Base-by-base conservation (phyloP, 2,329 filamentous ascomycete genomes). In the Hypoxylon sp. region DNA sequence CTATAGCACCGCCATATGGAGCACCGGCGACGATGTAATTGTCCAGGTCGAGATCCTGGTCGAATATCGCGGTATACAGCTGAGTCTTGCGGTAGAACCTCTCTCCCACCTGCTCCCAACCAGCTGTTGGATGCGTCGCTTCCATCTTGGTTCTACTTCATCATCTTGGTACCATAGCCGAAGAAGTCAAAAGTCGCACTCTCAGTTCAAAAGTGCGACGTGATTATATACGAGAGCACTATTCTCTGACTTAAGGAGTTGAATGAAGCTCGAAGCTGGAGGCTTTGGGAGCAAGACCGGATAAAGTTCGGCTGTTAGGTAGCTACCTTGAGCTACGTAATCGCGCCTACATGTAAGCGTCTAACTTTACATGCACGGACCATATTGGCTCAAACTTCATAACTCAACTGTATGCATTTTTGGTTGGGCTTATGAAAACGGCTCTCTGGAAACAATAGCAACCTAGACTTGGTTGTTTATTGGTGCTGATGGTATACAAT, bases 31-130 rank as follows among this genome's bases (percentile, higher is more conserved):
- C 91, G 76, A 95, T 87, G 83, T 97, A 97, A 84, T 96, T 97
- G 84, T 98, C 95, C 74, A 99, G 88, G 83, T 99, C 95, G 70
- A 98, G 86, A 79, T 97, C 94, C 78, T 92, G 89, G 81, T 97
- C 94, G 80, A 98, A 99, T 72, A 98, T 89, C 73, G 91, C 92
- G 68, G 94, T 95, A 85, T 98, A 99, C 68, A 97, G 89, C 81
- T 95, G 92, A 64, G 93, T 91, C 84, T 97, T 98, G 80, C 95
- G 93, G 84, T 98, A 99, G 86, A 97, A 98, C 77, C 90, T 91
- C 81, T 97, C 92, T 78, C 94, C 96, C 73, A 98, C 90, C 81
- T 89, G 92, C 85, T 97, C 94, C 96, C 96, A 99, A 81, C 95
- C 93, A 76, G 93, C 92, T 75, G 93, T 93, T 77, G 95, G 86